Percentiles rank a stretch among this genome's conserved stretches.
phyloP scores from a whole-genome alignment of 2,329 filamentous ascomycete species.

The Ambrosiella cleistominuta region DNA sequence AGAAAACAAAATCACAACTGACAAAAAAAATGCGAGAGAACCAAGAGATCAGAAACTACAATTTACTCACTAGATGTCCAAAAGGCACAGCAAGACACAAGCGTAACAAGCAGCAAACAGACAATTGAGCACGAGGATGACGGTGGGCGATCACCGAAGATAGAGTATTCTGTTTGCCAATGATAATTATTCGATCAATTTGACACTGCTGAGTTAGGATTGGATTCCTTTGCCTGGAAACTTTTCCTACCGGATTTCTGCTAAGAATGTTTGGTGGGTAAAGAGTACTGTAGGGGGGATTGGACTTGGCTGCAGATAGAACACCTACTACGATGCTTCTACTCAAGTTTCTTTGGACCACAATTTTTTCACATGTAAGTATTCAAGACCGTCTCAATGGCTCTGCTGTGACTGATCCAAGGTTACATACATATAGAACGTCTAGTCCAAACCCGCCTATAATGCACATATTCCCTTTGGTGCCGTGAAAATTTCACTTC shows the following conservation, averaged over 20 bases:
- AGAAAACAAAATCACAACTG: neutral
- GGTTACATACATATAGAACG: neutral
- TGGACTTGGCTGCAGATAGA: neutral
- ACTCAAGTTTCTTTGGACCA: too few species aligned
- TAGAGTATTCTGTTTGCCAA: constrained; percentile 3
- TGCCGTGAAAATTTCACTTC: neutral
- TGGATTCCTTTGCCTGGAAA: constrained; percentile 1
- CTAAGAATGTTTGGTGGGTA: neutral
- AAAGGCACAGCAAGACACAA: too few species aligned
- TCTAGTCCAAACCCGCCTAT: neutral
- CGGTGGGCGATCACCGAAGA: constrained; percentile 11
- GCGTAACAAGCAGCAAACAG: neutral
- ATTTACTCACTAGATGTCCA: neutral
- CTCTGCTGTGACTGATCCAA: neutral
- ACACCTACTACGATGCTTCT: too few species aligned
- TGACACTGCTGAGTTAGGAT: constrained; percentile 1
- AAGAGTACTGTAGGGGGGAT: neutral
- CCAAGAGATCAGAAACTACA: neutral
- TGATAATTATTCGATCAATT: constrained; percentile 6
- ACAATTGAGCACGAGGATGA: neutral
- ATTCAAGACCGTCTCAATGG: neutral
- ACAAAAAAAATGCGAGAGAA: constrained; percentile 3
- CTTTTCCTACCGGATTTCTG: neutral
- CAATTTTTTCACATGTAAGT: neutral
- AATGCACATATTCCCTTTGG: neutral